Evolutionary conservation across 2,329 filamentous ascomycete species (phyloP).

Genomic region (Cytospora paraplurivora): DNA sequence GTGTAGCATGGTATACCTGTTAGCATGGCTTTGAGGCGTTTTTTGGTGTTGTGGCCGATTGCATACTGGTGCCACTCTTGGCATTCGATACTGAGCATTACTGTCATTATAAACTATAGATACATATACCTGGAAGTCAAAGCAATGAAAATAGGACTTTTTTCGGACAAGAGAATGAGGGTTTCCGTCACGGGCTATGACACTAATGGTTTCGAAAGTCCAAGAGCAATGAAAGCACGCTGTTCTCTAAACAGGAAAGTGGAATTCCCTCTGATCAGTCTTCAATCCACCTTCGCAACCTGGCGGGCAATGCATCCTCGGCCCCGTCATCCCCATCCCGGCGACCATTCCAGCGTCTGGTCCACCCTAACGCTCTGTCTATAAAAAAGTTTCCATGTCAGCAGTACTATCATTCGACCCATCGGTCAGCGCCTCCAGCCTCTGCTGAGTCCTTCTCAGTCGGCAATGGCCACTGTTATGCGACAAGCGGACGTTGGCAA

Average conservation of each 20-base stretch:
- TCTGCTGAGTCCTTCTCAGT: neutral
- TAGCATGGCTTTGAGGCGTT: neutral
- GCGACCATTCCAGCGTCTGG: neutral
- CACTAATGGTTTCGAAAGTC: too few relatives aligned
- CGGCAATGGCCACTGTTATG: neutral
- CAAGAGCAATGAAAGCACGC: neutral
- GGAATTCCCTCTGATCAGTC: neutral
- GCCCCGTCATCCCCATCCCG: neutral
- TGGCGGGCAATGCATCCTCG: neutral
- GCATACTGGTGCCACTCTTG: neutral
- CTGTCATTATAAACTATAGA: neutral
- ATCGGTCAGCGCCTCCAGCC: neutral
- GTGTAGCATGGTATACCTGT: neutral
- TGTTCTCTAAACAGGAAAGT: neutral
- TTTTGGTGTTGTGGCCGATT: neutral
- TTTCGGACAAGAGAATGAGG: too few relatives aligned
- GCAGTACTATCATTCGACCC: neutral
- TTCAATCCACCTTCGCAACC: conserved; percentile 8
- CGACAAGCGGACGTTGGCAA: neutral
- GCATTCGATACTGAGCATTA: neutral
- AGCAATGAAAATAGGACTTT: too few relatives aligned
- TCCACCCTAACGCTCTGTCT: neutral
- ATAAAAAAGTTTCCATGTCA: conserved; percentile 5
- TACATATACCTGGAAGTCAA: too few relatives aligned
- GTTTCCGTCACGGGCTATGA: too few relatives aligned